Conservation (phyloP, 164 flowering plant species). For the Cinnamomum chago region DNA sequence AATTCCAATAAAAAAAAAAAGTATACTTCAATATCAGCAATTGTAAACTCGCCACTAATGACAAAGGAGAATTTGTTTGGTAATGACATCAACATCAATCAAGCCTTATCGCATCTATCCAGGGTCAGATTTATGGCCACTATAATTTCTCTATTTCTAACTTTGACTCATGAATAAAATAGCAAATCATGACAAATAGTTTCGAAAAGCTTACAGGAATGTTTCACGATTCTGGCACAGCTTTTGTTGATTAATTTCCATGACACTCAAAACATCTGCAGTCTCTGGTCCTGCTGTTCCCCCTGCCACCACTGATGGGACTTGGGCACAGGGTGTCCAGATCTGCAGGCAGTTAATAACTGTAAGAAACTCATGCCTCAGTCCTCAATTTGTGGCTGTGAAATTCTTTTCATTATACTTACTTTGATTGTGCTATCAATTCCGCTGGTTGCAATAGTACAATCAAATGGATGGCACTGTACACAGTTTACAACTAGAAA, state of each 20-base stretch:
- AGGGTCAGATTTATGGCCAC: too few species aligned
- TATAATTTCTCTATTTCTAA: too few species aligned
- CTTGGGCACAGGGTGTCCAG: conserved; percentile 77
- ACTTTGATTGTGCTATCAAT: conserved; percentile 93
- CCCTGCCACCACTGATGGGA: conserved; percentile 74
- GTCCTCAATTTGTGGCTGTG: background rate
- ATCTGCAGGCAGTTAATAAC: conserved; percentile 39
- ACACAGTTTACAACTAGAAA: conserved; percentile 87
- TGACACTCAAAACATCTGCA: conserved; percentile 54
- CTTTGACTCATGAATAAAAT: too few species aligned
- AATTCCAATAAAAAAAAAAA: too few species aligned
- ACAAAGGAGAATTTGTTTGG: background rate
- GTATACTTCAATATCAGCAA: background rate
- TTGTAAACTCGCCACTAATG: background rate
- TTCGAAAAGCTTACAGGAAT: conserved; percentile 45
- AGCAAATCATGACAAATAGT: conserved; percentile 4
- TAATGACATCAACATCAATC: too few species aligned
- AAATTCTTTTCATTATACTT: conserved; percentile 9
- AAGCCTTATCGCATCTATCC: too few species aligned
- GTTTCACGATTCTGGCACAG: conserved; percentile 56
- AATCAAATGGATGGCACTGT: conserved; percentile 91
- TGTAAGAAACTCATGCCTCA: conserved; percentile 10
- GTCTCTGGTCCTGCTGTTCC: conserved; percentile 73
- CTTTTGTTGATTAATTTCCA: conserved; percentile 79
- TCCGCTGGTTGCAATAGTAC: conserved; percentile 90